Evolutionary conservation across 371 early-diverging fungal genomes (phyloP).

Genomic region (Apophysomyces elegans): DNA sequence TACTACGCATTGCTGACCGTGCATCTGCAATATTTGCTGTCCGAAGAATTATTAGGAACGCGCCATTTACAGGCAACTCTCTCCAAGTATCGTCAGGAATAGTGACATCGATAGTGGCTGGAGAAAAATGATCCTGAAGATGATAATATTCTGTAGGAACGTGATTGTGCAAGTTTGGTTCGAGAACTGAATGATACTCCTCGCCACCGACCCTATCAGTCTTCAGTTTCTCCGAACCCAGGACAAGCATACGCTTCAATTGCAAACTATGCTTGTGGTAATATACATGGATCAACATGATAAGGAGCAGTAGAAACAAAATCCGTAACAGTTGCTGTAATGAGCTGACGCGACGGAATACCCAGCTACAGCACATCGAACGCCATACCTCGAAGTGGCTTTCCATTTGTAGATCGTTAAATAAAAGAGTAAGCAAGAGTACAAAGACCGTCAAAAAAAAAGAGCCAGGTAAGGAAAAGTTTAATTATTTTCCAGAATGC

Average conservation of each 20-base stretch:
- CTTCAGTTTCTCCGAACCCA: constrained; percentile 12
- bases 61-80: constrained; percentile 29
- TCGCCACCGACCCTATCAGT: background rate
- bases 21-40: constrained; percentile 38
- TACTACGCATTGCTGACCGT: constrained; percentile 38
- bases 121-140: constrained; percentile 17
- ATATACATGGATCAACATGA: constrained; percentile 4
- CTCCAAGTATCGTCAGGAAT: constrained; percentile 27
- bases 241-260: constrained; percentile 1
- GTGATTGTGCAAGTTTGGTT: background rate
- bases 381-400: background rate
- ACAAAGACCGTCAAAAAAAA: constrained; percentile 4
- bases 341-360: constrained; percentile 11
- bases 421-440: background rate
- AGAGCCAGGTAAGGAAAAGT: constrained; percentile 1
- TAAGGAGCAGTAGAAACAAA: constrained; percentile 6
- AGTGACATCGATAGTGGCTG: background rate
- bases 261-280: constrained; percentile 11
- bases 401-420: background rate
- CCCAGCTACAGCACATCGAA: constrained; percentile 15
- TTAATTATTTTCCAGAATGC: constrained; percentile 13
- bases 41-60: constrained; percentile 40
- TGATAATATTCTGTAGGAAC: constrained; percentile 10
- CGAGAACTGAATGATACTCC: background rate
- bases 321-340: constrained; percentile 14